phyloP scores from a whole-genome alignment of 768 basidiomycete genomes.

The Dentipellis sp. region DNA sequence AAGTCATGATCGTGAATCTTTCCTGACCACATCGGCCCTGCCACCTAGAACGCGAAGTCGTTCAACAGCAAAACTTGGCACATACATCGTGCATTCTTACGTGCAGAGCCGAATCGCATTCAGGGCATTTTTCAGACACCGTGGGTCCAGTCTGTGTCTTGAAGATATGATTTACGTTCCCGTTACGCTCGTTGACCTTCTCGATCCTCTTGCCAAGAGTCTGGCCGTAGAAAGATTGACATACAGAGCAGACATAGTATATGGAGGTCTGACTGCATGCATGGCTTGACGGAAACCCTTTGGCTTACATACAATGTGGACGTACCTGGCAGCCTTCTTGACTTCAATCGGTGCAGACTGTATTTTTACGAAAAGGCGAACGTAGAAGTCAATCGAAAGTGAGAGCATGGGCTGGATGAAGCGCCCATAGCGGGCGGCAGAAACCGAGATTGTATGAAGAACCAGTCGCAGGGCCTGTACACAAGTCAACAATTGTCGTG shows the following conservation, averaged over 20 bases:
- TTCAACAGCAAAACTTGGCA: not conserved
- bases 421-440: slow-evolving; percentile 88
- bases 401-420: slow-evolving; percentile 85
- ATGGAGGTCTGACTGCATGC: slow-evolving; percentile 67
- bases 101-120: slow-evolving; percentile 73
- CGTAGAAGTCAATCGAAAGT: slow-evolving; percentile 95
- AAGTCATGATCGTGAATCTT: slow-evolving; percentile 75
- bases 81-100: slow-evolving; percentile 14
- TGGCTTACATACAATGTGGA: slow-evolving; percentile 7
- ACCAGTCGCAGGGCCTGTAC: slow-evolving; percentile 80
- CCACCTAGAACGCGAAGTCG: slow-evolving; percentile 40
- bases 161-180: slow-evolving; percentile 53
- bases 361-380: slow-evolving; percentile 82
- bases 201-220: slow-evolving; percentile 71
- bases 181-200: slow-evolving; percentile 44
- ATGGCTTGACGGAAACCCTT: not conserved
- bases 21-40: slow-evolving; percentile 96
- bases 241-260: slow-evolving; percentile 78
- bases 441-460: slow-evolving; percentile 75
- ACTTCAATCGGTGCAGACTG: slow-evolving; percentile 69
- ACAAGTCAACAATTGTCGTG: slow-evolving; percentile 1
- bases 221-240: slow-evolving; percentile 78
- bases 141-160: slow-evolving; percentile 68
- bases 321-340: slow-evolving; percentile 73
- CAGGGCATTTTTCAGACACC: slow-evolving; percentile 59